Conservation (phyloP, 768 basidiomycete genomes). For the Lentinula guzmanii region DNA sequence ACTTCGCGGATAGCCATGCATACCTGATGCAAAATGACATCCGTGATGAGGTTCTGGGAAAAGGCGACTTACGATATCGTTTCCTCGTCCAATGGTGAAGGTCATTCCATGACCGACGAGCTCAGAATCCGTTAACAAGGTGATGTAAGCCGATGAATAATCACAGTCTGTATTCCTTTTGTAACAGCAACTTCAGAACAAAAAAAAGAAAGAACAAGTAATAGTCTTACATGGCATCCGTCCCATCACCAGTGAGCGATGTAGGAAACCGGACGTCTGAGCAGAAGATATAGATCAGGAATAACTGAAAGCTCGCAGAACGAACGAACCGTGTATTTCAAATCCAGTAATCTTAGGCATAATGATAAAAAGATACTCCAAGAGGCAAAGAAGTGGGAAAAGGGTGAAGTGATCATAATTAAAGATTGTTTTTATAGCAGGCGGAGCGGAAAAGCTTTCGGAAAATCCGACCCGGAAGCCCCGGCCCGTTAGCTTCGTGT, state of each 20-base stretch:
- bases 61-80: slow-evolving; percentile 66
- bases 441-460: not conserved
- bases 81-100: slow-evolving; percentile 91
- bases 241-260: slow-evolving; percentile 84
- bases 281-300: not conserved
- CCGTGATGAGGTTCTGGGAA: not conserved
- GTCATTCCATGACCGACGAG: slow-evolving; percentile 92
- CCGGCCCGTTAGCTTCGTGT: not conserved
- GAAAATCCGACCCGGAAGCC: not conserved
- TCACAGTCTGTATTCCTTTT: slow-evolving; percentile 91
- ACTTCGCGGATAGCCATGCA: slow-evolving; percentile 78
- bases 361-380: not conserved
- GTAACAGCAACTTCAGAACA: not conserved
- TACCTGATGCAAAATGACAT: slow-evolving; percentile 38
- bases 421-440: not conserved
- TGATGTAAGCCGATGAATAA: slow-evolving; percentile 90
- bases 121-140: slow-evolving; percentile 66
- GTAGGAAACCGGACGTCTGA: slow-evolving; percentile 91
- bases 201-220: not conserved
- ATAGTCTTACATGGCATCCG: slow-evolving; percentile 74
- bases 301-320: not conserved
- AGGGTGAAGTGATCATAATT: not conserved
- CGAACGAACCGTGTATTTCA: slow-evolving; percentile 25
- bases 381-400: not conserved
- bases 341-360: slow-evolving; percentile 30